Percentiles rank a stretch among this genome's conserved stretches.
Evolutionary conservation across 2,329 filamentous ascomycete genomes (phyloP).

Genomic region (Talaromyces funiculosus): DNA sequence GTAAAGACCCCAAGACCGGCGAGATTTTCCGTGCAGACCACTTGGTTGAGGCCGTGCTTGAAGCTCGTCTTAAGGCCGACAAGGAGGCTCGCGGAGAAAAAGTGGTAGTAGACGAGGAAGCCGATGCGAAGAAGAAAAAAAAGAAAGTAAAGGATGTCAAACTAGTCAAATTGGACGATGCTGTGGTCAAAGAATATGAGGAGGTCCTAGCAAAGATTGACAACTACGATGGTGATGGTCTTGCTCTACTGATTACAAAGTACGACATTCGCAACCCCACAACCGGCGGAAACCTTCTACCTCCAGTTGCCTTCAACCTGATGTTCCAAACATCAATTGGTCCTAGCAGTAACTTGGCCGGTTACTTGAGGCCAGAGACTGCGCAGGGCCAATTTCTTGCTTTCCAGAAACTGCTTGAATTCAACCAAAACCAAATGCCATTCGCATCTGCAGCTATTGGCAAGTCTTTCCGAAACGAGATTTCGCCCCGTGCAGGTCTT

Average conservation of each 20-base stretch:
- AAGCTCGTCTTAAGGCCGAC: slow-evolving; percentile 79
- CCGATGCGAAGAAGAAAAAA: slow-evolving; percentile 89
- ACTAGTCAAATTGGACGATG: slow-evolving; percentile 80
- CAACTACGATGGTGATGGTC: slow-evolving; percentile 83
- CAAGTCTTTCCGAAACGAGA: slow-evolving; percentile 97
- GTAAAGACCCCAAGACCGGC: slow-evolving; percentile 95
- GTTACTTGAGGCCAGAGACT: slow-evolving; percentile 87
- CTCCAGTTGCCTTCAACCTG: slow-evolving; percentile 90
- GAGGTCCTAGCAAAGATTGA: slow-evolving; percentile 89
- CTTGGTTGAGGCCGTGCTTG: slow-evolving; percentile 89
- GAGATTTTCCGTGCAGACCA: slow-evolving; percentile 96
- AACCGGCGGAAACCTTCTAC: slow-evolving; percentile 68
- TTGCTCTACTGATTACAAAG: slow-evolving; percentile 83
- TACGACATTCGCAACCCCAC: slow-evolving; percentile 84
- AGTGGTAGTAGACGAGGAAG: slow-evolving; percentile 60
- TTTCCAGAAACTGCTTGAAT: slow-evolving; percentile 92
- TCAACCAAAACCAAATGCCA: slow-evolving; percentile 91
- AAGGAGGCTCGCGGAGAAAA: slow-evolving; percentile 85
- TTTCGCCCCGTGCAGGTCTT: slow-evolving; percentile 85
- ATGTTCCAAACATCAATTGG: slow-evolving; percentile 98
- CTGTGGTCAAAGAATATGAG: slow-evolving; percentile 81
- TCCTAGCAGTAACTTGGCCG: slow-evolving; percentile 78
- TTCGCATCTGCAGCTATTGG: slow-evolving; percentile 96
- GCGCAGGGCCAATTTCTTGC: slow-evolving; percentile 98
- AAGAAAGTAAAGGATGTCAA: slow-evolving; percentile 63